phyloP scores from a whole-genome alignment of 75 land plant species.

The Sequoia sempervirens region DNA sequence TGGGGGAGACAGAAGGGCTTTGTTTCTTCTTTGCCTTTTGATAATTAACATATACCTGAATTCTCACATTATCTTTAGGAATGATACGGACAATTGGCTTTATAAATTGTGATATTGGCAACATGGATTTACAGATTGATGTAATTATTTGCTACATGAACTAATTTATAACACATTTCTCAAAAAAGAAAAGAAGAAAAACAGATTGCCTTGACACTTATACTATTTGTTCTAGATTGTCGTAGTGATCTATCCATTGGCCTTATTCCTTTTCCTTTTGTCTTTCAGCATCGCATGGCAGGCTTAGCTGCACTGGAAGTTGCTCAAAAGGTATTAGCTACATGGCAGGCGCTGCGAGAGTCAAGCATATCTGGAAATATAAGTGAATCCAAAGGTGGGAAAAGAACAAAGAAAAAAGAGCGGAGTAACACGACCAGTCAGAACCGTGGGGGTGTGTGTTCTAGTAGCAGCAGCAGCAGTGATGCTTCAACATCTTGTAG shows the following conservation, averaged over 20 bases:
- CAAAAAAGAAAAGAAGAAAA: neutral
- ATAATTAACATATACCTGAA: neutral
- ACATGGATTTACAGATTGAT: neutral
- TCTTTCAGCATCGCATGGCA: conserved; percentile 92
- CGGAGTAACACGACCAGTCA: conserved; percentile 33
- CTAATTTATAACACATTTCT: neutral
- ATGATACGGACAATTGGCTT: neutral
- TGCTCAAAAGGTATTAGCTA: conserved; percentile 83
- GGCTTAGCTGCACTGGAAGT: conserved; percentile 92
- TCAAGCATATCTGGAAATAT: conserved; percentile 33
- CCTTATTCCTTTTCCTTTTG: conserved; percentile 2
- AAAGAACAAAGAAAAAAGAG: conserved; percentile 58
- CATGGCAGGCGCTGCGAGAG: conserved; percentile 66
- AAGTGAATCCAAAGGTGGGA: conserved; percentile 43
- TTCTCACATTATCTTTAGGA: neutral
- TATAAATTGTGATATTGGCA: neutral
- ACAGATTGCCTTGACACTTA: neutral
- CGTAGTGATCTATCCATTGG: neutral
- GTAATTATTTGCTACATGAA: neutral
- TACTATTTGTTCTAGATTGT: neutral
- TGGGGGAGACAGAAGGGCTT: neutral
- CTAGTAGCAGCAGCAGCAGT: conserved; percentile 47
- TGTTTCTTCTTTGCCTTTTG: neutral
- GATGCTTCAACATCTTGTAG: conserved; percentile 47
- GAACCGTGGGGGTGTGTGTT: conserved; percentile 77